Percentiles rank a stretch among this genome's conserved stretches.
Conservation (phyloP, 768 basidiomycete genomes). For the Mycena pura region DNA sequence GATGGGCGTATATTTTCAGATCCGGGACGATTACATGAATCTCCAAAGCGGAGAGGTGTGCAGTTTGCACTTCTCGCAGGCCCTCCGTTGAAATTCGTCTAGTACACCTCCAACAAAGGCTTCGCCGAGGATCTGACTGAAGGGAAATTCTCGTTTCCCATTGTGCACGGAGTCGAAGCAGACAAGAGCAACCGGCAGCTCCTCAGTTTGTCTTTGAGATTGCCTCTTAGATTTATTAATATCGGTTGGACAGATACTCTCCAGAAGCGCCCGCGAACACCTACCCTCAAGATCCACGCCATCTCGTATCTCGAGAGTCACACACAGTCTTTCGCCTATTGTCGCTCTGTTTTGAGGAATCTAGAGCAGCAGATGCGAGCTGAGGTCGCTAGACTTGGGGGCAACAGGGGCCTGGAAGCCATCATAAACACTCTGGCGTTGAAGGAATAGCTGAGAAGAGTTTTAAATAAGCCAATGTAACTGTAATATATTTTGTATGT, state of each 20-base stretch:
- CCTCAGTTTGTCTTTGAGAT: conserved; percentile 52
- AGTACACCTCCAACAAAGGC: conserved; percentile 72
- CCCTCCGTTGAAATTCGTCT: neutral
- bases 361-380: conserved; percentile 59
- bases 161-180: conserved; percentile 71
- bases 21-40: conserved; percentile 98
- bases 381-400: conserved; percentile 66
- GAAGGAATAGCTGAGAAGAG: neutral
- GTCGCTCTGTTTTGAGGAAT: conserved; percentile 55
- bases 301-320: conserved; percentile 60
- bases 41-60: conserved; percentile 83
- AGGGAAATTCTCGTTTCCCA: conserved; percentile 83
- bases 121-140: conserved; percentile 81
- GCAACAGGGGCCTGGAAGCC: conserved; percentile 56
- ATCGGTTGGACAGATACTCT: conserved; percentile 33
- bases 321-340: conserved; percentile 64
- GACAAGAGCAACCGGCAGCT: conserved; percentile 64
- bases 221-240: neutral
- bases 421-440: conserved; percentile 46
- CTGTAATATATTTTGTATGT: neutral
- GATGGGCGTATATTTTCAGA: conserved; percentile 94
- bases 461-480: neutral
- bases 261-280: conserved; percentile 63
- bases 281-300: conserved; percentile 65
- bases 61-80: neutral